Conservation (phyloP, 139 green algal genomes). For the Diplosphaera chodatii region DNA sequence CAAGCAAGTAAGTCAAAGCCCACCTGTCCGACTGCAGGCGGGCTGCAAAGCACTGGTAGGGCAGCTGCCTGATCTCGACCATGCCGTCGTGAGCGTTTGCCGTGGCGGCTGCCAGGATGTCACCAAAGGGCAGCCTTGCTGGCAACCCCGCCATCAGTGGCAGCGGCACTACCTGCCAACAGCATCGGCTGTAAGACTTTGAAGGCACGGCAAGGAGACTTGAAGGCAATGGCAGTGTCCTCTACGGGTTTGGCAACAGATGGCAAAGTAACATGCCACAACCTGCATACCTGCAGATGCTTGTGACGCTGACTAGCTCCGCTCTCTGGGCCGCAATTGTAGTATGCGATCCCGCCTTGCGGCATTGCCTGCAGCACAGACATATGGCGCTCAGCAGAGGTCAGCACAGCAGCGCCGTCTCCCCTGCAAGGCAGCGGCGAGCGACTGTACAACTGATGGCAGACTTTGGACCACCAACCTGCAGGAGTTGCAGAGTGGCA, state of each 20-base stretch:
- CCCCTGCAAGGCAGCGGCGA: too few relatives aligned
- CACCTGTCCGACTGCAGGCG: not conserved
- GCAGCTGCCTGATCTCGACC: constrained; percentile 16
- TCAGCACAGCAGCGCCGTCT: too few relatives aligned
- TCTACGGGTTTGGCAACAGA: too few relatives aligned
- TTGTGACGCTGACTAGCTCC: constrained; percentile 82
- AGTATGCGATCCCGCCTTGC: constrained; percentile 67
- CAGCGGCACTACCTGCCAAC: constrained; percentile 26
- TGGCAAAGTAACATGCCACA: too few relatives aligned
- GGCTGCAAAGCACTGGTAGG: constrained; percentile 17
- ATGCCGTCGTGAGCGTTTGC: not conserved
- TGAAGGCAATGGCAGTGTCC: too few relatives aligned
- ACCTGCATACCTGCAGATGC: constrained; percentile 79
- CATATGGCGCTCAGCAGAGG: too few relatives aligned
- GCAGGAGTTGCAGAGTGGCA: constrained; percentile 43
- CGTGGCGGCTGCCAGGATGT: not conserved
- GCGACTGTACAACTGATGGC: too few relatives aligned
- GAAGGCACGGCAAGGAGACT: too few relatives aligned
- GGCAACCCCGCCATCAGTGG: constrained; percentile 15
- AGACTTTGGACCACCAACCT: too few relatives aligned
- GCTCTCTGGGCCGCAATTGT: constrained; percentile 66
- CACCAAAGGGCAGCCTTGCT: not conserved
- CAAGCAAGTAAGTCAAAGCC: not conserved
- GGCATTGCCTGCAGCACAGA: constrained; percentile 42
- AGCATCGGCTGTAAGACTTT: not conserved